Evolutionary conservation across 2,329 filamentous ascomycete species (phyloP).

Genomic region (Knufia petricola): DNA sequence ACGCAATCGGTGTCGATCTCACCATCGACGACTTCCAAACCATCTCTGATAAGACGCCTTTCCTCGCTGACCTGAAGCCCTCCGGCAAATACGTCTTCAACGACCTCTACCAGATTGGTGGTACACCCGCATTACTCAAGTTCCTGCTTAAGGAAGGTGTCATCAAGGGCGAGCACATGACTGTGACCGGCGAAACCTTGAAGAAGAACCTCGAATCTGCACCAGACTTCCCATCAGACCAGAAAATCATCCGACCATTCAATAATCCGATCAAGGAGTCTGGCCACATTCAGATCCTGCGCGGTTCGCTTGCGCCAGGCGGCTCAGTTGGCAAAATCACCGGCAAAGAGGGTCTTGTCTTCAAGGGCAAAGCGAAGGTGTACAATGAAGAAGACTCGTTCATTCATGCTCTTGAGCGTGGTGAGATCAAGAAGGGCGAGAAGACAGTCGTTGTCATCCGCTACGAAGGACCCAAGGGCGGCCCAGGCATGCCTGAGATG

Average conservation of each 20-base stretch:
- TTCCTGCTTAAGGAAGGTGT: conserved; percentile 49
- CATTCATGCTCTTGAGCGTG: conserved; percentile 55
- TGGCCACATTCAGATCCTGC: conserved; percentile 64
- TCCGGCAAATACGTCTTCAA: conserved; percentile 57
- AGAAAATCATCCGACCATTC: conserved; percentile 59
- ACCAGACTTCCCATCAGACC: conserved; percentile 56
- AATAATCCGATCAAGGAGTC: conserved; percentile 61
- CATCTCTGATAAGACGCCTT: conserved; percentile 67
- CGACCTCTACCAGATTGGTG: conserved; percentile 48
- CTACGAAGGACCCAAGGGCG: conserved; percentile 64
- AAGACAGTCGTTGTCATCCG: conserved; percentile 69
- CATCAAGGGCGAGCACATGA: conserved; percentile 51
- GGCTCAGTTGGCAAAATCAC: conserved; percentile 68
- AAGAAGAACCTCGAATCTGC: conserved; percentile 50
- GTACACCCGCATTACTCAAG: conserved; percentile 49
- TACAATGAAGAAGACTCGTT: conserved; percentile 63
- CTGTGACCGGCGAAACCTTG: conserved; percentile 50
- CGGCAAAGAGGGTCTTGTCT: conserved; percentile 60
- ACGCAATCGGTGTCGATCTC: conserved; percentile 69
- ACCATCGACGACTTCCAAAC: conserved; percentile 80
- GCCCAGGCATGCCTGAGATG: conserved; percentile 68
- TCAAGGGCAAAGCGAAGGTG: conserved; percentile 60
- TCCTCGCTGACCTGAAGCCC: conserved; percentile 74
- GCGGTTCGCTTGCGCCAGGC: conserved; percentile 58
- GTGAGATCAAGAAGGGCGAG: conserved; percentile 63